These are phyloP conservation scores for Pseudogymnoascus sp. DNA, from an alignment of 2,329 filamentous ascomycete genomes.

Conservation along the genomic window DNA sequence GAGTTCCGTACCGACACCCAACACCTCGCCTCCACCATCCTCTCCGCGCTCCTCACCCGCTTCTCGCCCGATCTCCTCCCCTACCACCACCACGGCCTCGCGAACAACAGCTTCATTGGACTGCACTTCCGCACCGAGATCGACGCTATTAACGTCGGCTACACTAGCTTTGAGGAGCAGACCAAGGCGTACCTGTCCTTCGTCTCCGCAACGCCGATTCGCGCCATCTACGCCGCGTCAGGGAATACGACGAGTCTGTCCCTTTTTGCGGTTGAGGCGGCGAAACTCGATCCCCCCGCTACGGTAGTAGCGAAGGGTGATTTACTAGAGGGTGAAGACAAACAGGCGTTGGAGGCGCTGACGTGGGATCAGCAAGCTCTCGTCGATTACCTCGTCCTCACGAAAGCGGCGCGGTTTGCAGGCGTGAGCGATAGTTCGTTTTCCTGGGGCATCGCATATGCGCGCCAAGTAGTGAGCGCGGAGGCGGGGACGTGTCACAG, in stretches of 20 bases:
- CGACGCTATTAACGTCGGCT: slow-evolving; percentile 22
- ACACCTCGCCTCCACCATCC: not conserved
- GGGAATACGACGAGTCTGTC: slow-evolving; percentile 34
- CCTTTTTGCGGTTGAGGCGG: slow-evolving; percentile 32
- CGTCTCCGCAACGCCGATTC: slow-evolving; percentile 25
- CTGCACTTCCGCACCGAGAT: not conserved
- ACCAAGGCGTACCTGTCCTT: slow-evolving; percentile 32
- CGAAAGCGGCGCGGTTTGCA: slow-evolving; percentile 35
- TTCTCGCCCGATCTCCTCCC: not conserved
- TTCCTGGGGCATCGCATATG: slow-evolving; percentile 38
- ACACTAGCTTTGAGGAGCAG: slow-evolving; percentile 30
- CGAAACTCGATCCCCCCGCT: slow-evolving; percentile 24
- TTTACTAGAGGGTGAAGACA: slow-evolving; percentile 33
- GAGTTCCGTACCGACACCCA: not conserved
- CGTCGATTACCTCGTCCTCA: slow-evolving; percentile 44
- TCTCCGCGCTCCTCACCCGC: not conserved
- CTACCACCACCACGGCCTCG: not conserved
- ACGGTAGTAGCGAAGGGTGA: slow-evolving; percentile 38
- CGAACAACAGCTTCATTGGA: not conserved
- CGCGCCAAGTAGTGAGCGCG: not conserved
- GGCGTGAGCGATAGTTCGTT: slow-evolving; percentile 40
- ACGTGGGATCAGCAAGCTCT: slow-evolving; percentile 42
- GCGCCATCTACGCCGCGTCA: slow-evolving; percentile 38
- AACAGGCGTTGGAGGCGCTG: slow-evolving; percentile 30
- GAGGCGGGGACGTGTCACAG: not conserved